phyloP scores from a whole-genome alignment of 495 filamentous ascomycete genomes.

The Aspergillus steynii region DNA sequence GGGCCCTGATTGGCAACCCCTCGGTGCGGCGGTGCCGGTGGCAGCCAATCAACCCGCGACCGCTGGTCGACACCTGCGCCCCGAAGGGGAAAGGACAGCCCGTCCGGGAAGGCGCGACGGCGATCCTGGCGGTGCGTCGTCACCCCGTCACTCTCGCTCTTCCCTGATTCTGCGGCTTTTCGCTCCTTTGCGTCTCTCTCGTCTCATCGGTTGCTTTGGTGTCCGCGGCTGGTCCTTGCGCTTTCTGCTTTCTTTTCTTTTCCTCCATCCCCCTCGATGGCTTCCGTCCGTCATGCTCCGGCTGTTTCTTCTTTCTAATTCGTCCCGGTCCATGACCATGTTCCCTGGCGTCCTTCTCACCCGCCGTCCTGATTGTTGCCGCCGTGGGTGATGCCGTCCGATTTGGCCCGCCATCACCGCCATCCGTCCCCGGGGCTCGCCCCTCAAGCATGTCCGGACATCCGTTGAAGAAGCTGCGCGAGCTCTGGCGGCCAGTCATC shows the following conservation, averaged over 20 bases:
- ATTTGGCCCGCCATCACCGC: too few species aligned
- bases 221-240: neutral
- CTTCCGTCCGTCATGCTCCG: neutral
- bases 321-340: neutral
- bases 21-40: too few species aligned
- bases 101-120: too few species aligned
- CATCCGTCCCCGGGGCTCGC: too few species aligned
- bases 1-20: too few species aligned
- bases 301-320: neutral
- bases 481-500: too few species aligned
- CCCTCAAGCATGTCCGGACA: too few species aligned
- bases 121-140: too few species aligned
- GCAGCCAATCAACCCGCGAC: too few species aligned
- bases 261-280: neutral
- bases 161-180: neutral
- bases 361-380: neutral
- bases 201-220: neutral
- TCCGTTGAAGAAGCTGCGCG: too few species aligned
- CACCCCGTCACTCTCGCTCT: slow-evolving; percentile 1
- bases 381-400: neutral
- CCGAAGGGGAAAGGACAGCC: too few species aligned
- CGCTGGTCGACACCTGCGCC: too few species aligned
- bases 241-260: neutral
- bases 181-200: neutral
- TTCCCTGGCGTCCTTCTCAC: neutral